Conservation (phyloP, 345 rosid genomes). For the Jatropha curcas region DNA sequence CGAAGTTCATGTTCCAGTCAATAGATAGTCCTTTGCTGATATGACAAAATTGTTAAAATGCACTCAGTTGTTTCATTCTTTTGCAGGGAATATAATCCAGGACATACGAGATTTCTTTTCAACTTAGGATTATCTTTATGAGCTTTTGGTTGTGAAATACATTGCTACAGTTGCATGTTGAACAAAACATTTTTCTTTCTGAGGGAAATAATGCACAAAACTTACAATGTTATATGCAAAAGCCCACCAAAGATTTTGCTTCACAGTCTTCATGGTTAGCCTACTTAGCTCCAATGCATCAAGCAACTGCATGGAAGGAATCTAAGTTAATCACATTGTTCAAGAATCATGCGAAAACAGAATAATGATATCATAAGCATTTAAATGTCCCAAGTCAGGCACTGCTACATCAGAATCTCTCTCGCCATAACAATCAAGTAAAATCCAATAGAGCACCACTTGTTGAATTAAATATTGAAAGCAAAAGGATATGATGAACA, state of each 20-base stretch:
- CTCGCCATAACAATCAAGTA: neutral
- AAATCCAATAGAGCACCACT: neutral
- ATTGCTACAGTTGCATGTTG: no score
- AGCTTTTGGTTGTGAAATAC: neutral
- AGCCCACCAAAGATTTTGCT: constrained; percentile 99
- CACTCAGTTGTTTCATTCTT: neutral
- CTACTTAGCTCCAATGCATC: constrained; percentile 92
- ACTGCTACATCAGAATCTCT: neutral
- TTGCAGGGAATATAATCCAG: neutral
- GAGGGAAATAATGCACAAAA: neutral
- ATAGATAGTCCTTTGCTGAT: neutral
- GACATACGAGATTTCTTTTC: neutral
- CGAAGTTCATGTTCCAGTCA: neutral
- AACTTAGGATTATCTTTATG: no score
- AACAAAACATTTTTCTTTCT: no score
- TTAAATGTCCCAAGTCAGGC: neutral
- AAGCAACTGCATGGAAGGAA: constrained; percentile 58
- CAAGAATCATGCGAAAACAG: neutral
- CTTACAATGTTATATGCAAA: constrained; percentile 95
- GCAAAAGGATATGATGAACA: no score
- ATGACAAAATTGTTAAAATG: neutral
- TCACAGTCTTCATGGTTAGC: constrained; percentile 96
- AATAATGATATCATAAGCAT: neutral
- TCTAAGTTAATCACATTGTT: constrained; percentile 8
- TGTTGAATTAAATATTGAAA: no score